These are phyloP conservation scores for Theileria sp. DNA, from an alignment of 169 alveolate genomes.

Conservation along the genomic window DNA sequence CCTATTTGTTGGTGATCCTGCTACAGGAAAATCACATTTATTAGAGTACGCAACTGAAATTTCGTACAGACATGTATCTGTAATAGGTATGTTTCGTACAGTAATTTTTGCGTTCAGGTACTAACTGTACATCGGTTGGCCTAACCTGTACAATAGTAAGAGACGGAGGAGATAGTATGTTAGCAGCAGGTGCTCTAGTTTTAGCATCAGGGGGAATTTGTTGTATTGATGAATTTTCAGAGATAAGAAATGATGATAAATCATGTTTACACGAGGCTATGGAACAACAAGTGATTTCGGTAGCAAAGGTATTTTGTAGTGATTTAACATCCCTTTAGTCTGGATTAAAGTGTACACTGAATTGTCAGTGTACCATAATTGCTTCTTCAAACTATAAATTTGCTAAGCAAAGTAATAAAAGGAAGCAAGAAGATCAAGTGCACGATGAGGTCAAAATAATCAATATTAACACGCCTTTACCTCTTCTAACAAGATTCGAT, in stretches of 20 bases:
- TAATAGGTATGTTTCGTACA: constrained; percentile 64
- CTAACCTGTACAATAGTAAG: constrained; percentile 86
- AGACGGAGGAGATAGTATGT: constrained; percentile 85
- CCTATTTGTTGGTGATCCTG: constrained; percentile 93
- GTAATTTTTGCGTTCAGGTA: constrained; percentile 75
- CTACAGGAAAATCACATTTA: constrained; percentile 92
- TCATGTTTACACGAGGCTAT: constrained; percentile 91
- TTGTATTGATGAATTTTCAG: constrained; percentile 91
- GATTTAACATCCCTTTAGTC: constrained; percentile 33
- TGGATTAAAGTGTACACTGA: constrained; percentile 47
- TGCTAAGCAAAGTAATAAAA: constrained; percentile 10
- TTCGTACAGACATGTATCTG: constrained; percentile 63
- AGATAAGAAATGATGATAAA: constrained; percentile 81
- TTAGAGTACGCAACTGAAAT: constrained; percentile 79
- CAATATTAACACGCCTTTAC: constrained; percentile 70
- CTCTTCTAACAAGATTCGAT: constrained; percentile 76
- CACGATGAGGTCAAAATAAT: constrained; percentile 9
- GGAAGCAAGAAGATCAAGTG: background rate
- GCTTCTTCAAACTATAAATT: constrained; percentile 76
- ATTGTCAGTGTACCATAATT: constrained; percentile 73
- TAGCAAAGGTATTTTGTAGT: constrained; percentile 86
- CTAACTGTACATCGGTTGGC: constrained; percentile 88
- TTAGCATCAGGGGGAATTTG: constrained; percentile 94
- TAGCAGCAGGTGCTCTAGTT: constrained; percentile 93
- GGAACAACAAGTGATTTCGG: constrained; percentile 92